Percentiles rank a stretch among this genome's conserved stretches.
These are phyloP conservation scores for Labyrinthula sp. DNA, from an alignment of 352 stramenopile genomes.

Conservation along the genomic window DNA sequence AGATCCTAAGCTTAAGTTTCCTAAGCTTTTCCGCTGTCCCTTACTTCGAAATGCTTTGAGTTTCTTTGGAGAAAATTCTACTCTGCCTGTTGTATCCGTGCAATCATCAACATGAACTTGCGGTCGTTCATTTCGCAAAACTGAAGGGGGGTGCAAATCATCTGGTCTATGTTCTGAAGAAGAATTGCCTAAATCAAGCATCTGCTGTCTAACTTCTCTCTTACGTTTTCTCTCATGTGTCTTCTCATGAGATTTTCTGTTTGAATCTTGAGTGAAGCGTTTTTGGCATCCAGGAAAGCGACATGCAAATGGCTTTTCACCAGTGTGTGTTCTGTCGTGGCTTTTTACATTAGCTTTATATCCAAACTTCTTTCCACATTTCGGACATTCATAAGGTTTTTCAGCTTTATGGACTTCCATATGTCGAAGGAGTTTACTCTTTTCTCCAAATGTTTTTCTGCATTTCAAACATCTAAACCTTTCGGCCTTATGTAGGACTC, in stretches of 20 bases:
- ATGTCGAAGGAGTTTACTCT: slow-evolving; percentile 37
- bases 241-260: slow-evolving; percentile 30
- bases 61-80: too few relatives aligned
- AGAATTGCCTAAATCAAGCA: too few relatives aligned
- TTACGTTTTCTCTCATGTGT: slow-evolving; percentile 28
- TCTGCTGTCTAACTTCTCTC: too few relatives aligned
- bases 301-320: slow-evolving; percentile 57
- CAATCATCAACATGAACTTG: too few relatives aligned
- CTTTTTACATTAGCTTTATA: slow-evolving; percentile 48
- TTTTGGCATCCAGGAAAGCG: slow-evolving; percentile 55
- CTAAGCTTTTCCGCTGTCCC: too few relatives aligned
- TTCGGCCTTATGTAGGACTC: too few relatives aligned
- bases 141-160: too few relatives aligned
- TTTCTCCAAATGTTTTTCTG: slow-evolving; percentile 27
- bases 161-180: too few relatives aligned
- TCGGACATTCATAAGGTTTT: slow-evolving; percentile 54
- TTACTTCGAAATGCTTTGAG: too few relatives aligned
- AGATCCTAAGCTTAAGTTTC: too few relatives aligned
- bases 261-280: slow-evolving; percentile 40
- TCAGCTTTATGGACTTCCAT: slow-evolving; percentile 60
- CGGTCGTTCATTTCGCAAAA: too few relatives aligned
- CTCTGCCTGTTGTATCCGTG: too few relatives aligned
- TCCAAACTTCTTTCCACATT: slow-evolving; percentile 60
- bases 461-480: slow-evolving; percentile 14
- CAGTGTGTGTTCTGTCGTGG: slow-evolving; percentile 56